Evolutionary conservation across 176 grass and related monocot species (phyloP), one percentile per base, ranked within the genome.

Genomic region (Leersia perrieri): DNA sequence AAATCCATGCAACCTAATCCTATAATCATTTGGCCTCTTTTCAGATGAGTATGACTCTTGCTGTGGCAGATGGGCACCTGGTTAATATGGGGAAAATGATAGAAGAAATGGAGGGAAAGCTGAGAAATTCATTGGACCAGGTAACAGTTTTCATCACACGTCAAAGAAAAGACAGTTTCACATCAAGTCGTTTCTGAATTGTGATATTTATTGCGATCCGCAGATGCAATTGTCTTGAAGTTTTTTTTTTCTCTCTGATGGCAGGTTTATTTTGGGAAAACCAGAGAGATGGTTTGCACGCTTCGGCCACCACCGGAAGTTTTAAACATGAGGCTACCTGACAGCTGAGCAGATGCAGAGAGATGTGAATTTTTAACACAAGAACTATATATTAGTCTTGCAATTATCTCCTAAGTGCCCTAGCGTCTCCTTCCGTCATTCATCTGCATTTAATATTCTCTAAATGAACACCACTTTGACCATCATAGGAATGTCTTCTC

Each of bases 81-180:
- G 90, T 90, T 84, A 99, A 99, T 78, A 99, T 99, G 93, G 97
- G 97, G 68, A 99, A 86, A 88, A 96, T 99, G 93, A 99, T 99
- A 63, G 97, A 99, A 82, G 97, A 99, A 81, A 99, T 99, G 93
- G 97, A 99, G 63, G 89, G 91, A 60, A 99, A 99, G 80, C 87
- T 99, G 61, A 96, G 97, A 70, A 95, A 96, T 85, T 96, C 93
- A 44, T 65, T 99, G 40, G 97, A 96, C 73, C 97, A 95, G 87
- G 97, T 96, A 88, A 77, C 58, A 53, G 10, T 60, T 86, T 65
- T 15, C 38, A 63, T 42, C 7, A 20, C 49, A 53, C 18, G 49
- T 53, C 49, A 22, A 53, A 53, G 16, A 53, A 53, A 53, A 1
- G 88, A 77, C 38, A 53, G 13, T 60, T 84, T 66, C 12, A 7